Percentiles rank a stretch among this genome's conserved stretches.
Evolutionary conservation across 1,284 basidiomycete species (phyloP).

Genomic region (Macrocybe sp.): DNA sequence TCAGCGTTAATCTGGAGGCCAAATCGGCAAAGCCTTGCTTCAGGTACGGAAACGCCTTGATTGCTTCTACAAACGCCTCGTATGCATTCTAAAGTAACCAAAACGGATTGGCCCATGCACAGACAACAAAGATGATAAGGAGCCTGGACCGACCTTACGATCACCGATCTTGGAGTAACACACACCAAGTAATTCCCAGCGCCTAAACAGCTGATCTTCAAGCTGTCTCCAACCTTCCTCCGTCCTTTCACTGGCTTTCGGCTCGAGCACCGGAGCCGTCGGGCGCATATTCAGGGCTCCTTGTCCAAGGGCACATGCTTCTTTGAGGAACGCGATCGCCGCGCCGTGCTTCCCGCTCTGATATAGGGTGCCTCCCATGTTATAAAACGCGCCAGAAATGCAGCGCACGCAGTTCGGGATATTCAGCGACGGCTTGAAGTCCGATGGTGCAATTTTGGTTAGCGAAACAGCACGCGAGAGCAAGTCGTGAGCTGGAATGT

Average conservation of each 20-base stretch:
- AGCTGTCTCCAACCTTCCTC: conserved; percentile 54
- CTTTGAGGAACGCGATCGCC: conserved; percentile 60
- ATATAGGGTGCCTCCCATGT: conserved; percentile 59
- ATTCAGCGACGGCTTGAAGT: conserved; percentile 19
- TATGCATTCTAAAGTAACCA: conserved; percentile 46
- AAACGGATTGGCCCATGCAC: conserved; percentile 4
- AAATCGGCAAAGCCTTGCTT: conserved; percentile 30
- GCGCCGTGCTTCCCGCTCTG: conserved; percentile 53
- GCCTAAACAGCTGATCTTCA: conserved; percentile 56
- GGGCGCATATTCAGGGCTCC: conserved; percentile 35
- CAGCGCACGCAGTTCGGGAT: conserved; percentile 57
- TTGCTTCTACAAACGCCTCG: conserved; percentile 48
- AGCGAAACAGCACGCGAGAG: conserved; percentile 40
- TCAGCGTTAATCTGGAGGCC: conserved; percentile 22
- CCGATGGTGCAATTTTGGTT: conserved; percentile 26
- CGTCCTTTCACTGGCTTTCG: conserved; percentile 16
- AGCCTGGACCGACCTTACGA: conserved; percentile 45
- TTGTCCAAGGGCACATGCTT: conserved; percentile 51
- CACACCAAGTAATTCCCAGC: conserved; percentile 77
- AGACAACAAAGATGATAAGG: not conserved
- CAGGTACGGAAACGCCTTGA: conserved; percentile 49
- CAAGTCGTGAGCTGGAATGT: conserved; percentile 40
- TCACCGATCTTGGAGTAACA: conserved; percentile 73
- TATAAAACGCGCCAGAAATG: conserved; percentile 63
- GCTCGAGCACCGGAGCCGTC: not conserved